Conservation (phyloP, 345 rosid genomes). For the Eucalyptus regnans region DNA sequence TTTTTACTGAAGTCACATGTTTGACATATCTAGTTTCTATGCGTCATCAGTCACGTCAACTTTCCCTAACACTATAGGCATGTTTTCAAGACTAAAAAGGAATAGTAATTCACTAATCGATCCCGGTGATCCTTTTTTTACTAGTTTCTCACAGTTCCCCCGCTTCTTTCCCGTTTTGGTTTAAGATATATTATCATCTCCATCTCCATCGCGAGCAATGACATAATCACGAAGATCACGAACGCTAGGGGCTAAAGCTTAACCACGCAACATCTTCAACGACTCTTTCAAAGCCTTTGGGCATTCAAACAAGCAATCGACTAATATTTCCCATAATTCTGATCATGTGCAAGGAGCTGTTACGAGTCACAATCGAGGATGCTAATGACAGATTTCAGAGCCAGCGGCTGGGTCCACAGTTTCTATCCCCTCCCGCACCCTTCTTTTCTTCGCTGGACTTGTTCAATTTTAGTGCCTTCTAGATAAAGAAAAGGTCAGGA, state of each 20-base stretch:
- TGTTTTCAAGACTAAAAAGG: not conserved
- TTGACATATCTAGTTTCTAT: not conserved
- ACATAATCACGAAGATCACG: not conserved
- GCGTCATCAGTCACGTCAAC: not conserved
- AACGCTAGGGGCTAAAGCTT: not conserved
- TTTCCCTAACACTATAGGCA: not conserved
- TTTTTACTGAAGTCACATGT: fast-evolving
- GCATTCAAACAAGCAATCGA: not conserved
- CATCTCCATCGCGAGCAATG: not conserved
- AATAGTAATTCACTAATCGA: not conserved
- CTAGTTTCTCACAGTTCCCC: not conserved
- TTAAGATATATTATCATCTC: not conserved
- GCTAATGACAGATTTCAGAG: fast-evolving
- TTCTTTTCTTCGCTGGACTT: not conserved
- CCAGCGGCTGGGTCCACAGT: not conserved
- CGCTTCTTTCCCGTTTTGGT: fast-evolving
- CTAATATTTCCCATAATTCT: not conserved
- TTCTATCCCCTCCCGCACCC: not conserved
- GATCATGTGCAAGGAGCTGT: not conserved
- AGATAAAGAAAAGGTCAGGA: not conserved
- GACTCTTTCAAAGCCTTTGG: not conserved
- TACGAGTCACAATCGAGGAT: not conserved
- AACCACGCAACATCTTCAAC: not conserved
- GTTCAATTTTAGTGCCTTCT: not conserved
- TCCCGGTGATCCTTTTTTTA: fast-evolving